Percentiles rank a stretch among this genome's conserved stretches.
Evolutionary conservation across 768 basidiomycete species (phyloP).

Genomic region (Multifurca ochricompacta): DNA sequence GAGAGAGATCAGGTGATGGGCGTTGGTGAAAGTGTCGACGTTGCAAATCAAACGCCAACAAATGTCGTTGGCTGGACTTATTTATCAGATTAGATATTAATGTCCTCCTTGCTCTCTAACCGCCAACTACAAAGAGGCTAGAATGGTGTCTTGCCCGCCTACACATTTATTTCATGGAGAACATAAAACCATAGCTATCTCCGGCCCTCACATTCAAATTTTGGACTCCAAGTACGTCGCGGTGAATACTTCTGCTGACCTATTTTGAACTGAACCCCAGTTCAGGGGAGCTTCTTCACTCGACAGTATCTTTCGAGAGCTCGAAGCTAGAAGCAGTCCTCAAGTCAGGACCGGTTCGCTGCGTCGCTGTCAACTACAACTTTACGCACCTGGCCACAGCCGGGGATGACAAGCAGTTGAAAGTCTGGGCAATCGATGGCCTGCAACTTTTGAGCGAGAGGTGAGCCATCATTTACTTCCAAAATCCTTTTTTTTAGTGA

Average conservation of each 20-base stretch:
- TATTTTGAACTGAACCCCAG: conserved; percentile 29
- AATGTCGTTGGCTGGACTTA: neutral
- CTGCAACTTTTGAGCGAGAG: conserved; percentile 53
- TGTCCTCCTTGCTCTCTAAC: neutral
- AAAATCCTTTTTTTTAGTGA: neutral
- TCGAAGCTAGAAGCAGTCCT: conserved; percentile 29
- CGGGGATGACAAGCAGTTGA: conserved; percentile 77
- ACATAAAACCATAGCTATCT: conserved; percentile 35
- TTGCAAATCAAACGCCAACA: too few relatives aligned
- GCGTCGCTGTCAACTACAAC: conserved; percentile 42
- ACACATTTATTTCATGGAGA: conserved; percentile 37
- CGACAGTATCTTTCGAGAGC: conserved; percentile 32
- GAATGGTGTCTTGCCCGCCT: conserved; percentile 35
- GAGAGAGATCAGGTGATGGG: too few relatives aligned
- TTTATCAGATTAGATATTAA: conserved; percentile 14
- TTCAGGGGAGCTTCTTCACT: conserved; percentile 43
- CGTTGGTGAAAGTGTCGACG: neutral
- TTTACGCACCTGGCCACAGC: conserved; percentile 49
- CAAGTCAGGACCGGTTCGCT: conserved; percentile 52
- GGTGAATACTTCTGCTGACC: neutral
- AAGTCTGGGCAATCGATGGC: conserved; percentile 58
- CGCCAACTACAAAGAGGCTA: too few relatives aligned
- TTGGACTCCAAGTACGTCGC: conserved; percentile 46
- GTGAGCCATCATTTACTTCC: conserved; percentile 31
- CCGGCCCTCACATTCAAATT: conserved; percentile 58